Evolutionary conservation across 768 basidiomycete genomes (phyloP).

Genomic region (Macrolepiota dolichaula): DNA sequence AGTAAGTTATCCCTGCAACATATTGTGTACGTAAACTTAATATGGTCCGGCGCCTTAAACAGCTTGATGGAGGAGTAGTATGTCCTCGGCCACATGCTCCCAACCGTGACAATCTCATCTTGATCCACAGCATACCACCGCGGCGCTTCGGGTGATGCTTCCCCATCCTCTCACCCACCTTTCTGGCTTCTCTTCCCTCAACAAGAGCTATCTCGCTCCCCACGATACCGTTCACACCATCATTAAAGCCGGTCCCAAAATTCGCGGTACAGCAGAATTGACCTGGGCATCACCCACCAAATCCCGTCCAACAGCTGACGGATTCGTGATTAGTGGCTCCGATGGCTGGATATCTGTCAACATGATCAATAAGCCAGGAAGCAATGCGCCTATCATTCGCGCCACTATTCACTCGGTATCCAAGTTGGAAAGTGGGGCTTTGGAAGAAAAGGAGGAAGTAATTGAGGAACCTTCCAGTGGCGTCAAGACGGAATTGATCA

Average conservation of each 20-base stretch:
- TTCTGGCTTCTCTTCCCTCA: constrained; percentile 63
- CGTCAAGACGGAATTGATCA: constrained; percentile 51
- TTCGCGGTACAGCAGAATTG: constrained; percentile 60
- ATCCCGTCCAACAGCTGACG: constrained; percentile 32
- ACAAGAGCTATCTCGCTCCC: constrained; percentile 69
- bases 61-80: constrained; percentile 82
- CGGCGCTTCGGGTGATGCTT: constrained; percentile 59
- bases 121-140: constrained; percentile 55
- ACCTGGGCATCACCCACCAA: constrained; percentile 57
- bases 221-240: constrained; percentile 74
- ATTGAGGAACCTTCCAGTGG: constrained; percentile 49
- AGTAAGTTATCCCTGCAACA: constrained; percentile 38
- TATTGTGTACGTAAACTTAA: background rate
- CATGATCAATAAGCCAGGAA: constrained; percentile 23
- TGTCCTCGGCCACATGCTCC: constrained; percentile 21
- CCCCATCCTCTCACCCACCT: constrained; percentile 50
- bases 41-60: background rate
- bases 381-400: constrained; percentile 25
- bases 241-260: constrained; percentile 43
- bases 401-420: constrained; percentile 35
- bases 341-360: constrained; percentile 57
- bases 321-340: constrained; percentile 56
- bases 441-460: constrained; percentile 41
- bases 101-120: constrained; percentile 2
- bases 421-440: constrained; percentile 33